A percentile compares a stretch with the other conserved stretches of the same genome.
phyloP scores from a whole-genome alignment of 345 rosid genomes.

The Aegle marmelos region DNA sequence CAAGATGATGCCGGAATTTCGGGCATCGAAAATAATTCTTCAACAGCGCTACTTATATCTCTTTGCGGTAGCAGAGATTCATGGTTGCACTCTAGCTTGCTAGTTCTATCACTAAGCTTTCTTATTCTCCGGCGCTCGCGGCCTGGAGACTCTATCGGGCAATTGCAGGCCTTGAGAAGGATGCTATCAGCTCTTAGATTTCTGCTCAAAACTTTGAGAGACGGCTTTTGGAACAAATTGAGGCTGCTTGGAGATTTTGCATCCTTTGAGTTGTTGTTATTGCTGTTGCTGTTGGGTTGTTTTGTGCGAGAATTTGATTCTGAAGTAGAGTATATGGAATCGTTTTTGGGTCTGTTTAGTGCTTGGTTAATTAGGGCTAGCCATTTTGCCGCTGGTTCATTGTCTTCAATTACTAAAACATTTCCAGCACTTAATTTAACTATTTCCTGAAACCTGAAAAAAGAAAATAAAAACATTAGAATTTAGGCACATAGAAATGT shows the following conservation, averaged over 20 bases:
- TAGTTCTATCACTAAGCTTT: slow-evolving; percentile 40
- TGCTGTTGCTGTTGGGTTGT: background rate
- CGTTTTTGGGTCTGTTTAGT: slow-evolving; percentile 55
- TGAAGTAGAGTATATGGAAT: slow-evolving; percentile 26
- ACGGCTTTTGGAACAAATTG: slow-evolving; percentile 70
- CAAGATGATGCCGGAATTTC: slow-evolving; percentile 29
- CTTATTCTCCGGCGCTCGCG: slow-evolving; percentile 39
- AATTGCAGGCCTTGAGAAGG: slow-evolving; percentile 80
- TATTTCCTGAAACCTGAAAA: slow-evolving; percentile 88
- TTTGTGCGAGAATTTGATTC: slow-evolving; percentile 35
- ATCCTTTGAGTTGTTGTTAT: slow-evolving; percentile 33
- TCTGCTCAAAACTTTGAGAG: slow-evolving; percentile 71
- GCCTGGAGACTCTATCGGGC: slow-evolving; percentile 37
- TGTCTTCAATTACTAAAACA: slow-evolving; percentile 84
- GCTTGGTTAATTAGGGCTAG: slow-evolving; percentile 77
- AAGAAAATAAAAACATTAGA: background rate
- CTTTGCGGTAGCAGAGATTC: slow-evolving; percentile 29
- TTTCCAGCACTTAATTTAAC: slow-evolving; percentile 97
- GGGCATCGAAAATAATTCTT: slow-evolving; percentile 26
- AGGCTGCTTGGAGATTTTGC: slow-evolving; percentile 34
- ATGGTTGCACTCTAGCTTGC: slow-evolving; percentile 24
- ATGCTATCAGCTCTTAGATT: slow-evolving; percentile 58
- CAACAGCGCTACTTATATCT: slow-evolving; percentile 11
- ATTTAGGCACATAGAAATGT: no score
- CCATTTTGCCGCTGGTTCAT: slow-evolving; percentile 98